Base-by-base conservation (phyloP, 306 rosid genomes). In the Abrus precatorius region DNA sequence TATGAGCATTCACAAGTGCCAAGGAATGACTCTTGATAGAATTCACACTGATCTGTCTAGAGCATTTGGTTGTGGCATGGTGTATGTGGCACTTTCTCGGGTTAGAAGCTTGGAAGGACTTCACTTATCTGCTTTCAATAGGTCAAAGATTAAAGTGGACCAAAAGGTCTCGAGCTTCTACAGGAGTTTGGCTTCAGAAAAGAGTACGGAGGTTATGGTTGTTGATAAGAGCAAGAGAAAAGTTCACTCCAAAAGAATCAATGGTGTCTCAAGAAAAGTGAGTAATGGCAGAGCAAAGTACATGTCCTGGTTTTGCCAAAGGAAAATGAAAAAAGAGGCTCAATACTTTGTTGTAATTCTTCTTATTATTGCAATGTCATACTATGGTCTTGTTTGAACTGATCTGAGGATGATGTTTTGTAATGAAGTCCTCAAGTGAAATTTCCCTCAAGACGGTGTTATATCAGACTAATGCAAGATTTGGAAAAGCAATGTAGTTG, bases 1-100 rank as follows among this genome's bases (percentile, higher is more conserved):
- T 44, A 33, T 76, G 43, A 85, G 91, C 69, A 86, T 87, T 65
- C 87, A 81, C 77, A 87, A 87, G 88, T 83, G 91, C 62, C 93
- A 90, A 55, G 90, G 88, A 14, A 84, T 84, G 91, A 87, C 88
- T 67, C 82, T 87, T 40, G 86, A 89, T 5, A 57, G 63, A 59
- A 54, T 86, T 65, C 61, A 69, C 62, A 85, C 91, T 2, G 48
- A 82, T 84, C 57, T 85, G 47, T 86, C 83, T 8, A 64, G 13
- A 30, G 83, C 82, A 53, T 90, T 90, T 38, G 86, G 67, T 4
- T 72, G 20, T 70, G 91, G 93, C 55, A 89, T 89, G 89, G 81
- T 81, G 44, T 89, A 84, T 61, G 86, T 87, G 0, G 86, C 81
- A 14, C 80, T 89, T 44, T 79, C 91, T 38, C 74, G 85, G 3